Conservation (phyloP, 176 grass and related monocot genomes). For the Hordeum vulgare region MorexV3_pseudomolecules_assembly NC_058524.1:371908152-371908651, state of each 20-base stretch:
- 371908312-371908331: not conserved
- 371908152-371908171: not conserved
- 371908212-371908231: conserved; percentile 20
- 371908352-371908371: not conserved
- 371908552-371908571: too few relatives aligned
- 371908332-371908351: not conserved
- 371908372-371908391: not conserved
- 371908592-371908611: too few relatives aligned
- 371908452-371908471: too few relatives aligned
- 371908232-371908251: conserved; percentile 38
- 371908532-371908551: too few relatives aligned
- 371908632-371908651: too few relatives aligned
- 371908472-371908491: too few relatives aligned
- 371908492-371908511: too few relatives aligned
- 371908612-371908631: too few relatives aligned
- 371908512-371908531: too few relatives aligned
- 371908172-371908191: conserved; percentile 15
- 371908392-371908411: conserved; percentile 26
- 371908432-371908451: conserved; percentile 18
- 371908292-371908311: conserved; percentile 8
- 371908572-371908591: too few relatives aligned
- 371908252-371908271: conserved; percentile 27
- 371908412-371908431: conserved; percentile 39
- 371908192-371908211: conserved; percentile 14
- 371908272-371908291: conserved; percentile 19